phyloP scores from a whole-genome alignment of 306 rosid species.

The Glycine latifolia region DNA sequence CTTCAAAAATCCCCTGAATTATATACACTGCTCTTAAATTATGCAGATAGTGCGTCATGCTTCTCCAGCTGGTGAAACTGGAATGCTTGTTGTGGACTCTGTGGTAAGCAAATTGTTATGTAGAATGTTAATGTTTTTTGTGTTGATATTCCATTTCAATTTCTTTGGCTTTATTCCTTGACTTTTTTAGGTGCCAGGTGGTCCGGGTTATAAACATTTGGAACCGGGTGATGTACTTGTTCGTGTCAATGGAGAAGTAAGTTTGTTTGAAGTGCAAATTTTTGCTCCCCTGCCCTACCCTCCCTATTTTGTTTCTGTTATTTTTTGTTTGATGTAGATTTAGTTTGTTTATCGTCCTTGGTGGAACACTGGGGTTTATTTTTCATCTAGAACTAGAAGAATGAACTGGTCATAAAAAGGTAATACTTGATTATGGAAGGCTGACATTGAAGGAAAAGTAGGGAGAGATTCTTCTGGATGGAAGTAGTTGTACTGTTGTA shows the following conservation, averaged over 20 bases:
- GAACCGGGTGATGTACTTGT: slow-evolving; percentile 98
- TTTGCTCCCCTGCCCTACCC: background rate
- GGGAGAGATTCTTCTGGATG: background rate
- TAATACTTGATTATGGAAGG: slow-evolving; percentile 19
- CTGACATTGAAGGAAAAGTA: slow-evolving; percentile 22
- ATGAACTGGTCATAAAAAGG: slow-evolving; percentile 27
- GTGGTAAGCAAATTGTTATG: slow-evolving; percentile 64
- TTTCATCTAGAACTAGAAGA: slow-evolving; percentile 13
- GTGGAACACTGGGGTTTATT: background rate
- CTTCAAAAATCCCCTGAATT: slow-evolving; percentile 37
- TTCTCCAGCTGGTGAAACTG: slow-evolving; percentile 85
- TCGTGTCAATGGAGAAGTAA: slow-evolving; percentile 91
- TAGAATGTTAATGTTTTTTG: slow-evolving; percentile 12
- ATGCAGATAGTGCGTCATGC: slow-evolving; percentile 83
- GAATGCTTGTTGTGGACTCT: slow-evolving; percentile 97
- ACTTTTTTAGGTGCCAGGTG: slow-evolving; percentile 90
- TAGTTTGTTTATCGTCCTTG: slow-evolving; percentile 2
- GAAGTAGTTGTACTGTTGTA: slow-evolving; percentile 38
- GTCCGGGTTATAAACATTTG: slow-evolving; percentile 83
- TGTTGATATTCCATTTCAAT: slow-evolving; percentile 34
- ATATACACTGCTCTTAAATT: slow-evolving; percentile 46
- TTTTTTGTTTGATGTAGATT: slow-evolving; percentile 9
- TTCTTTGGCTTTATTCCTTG: slow-evolving; percentile 45
- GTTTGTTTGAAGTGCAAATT: slow-evolving; percentile 45
- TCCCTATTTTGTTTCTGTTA: slow-evolving; percentile 21